A percentile compares a stretch with the other conserved stretches of the same genome.
Evolutionary conservation across 169 alveolate species (phyloP).

Genomic region (Plasmodium inui): DNA sequence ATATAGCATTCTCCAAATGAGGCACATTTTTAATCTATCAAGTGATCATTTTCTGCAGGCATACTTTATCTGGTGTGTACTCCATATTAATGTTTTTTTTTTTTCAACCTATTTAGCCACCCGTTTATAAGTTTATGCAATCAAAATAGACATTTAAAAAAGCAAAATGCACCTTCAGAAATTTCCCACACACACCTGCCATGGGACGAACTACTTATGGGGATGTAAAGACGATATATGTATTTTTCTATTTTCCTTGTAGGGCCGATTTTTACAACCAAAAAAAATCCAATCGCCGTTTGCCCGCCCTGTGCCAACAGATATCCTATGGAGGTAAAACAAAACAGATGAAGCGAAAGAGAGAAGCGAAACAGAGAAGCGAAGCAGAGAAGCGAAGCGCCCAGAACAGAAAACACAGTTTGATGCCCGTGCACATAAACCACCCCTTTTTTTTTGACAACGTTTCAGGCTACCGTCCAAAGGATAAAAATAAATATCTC

Average conservation of each 20-base stretch:
- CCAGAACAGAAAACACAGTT: not conserved
- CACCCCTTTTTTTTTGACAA: not conserved
- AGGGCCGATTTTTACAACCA: slow-evolving; percentile 75
- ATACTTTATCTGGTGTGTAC: slow-evolving; percentile 51
- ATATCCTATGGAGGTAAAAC: slow-evolving; percentile 74
- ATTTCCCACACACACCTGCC: not conserved
- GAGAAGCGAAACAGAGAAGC: not conserved
- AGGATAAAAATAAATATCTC: slow-evolving; percentile 64
- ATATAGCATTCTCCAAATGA: slow-evolving; percentile 70
- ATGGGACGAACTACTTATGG: not conserved
- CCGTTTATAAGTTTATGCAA: not conserved
- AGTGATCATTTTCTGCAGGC: slow-evolving; percentile 71
- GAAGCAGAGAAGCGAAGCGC: not conserved
- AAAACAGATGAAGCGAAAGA: not conserved
- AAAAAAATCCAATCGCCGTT: slow-evolving; percentile 74
- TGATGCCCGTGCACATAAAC: not conserved
- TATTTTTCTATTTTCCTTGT: slow-evolving; percentile 7
- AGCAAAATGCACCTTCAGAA: not conserved
- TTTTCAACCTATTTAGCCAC: not conserved
- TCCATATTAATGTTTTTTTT: not conserved
- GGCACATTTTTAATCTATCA: slow-evolving; percentile 67
- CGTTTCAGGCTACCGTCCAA: slow-evolving; percentile 70
- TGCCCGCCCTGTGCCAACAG: slow-evolving; percentile 65
- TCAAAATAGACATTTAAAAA: not conserved
- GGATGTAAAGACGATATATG: not conserved